Evolutionary conservation across 306 rosid genomes (phyloP).

Genomic region (Cicer pinnatifidum): DNA sequence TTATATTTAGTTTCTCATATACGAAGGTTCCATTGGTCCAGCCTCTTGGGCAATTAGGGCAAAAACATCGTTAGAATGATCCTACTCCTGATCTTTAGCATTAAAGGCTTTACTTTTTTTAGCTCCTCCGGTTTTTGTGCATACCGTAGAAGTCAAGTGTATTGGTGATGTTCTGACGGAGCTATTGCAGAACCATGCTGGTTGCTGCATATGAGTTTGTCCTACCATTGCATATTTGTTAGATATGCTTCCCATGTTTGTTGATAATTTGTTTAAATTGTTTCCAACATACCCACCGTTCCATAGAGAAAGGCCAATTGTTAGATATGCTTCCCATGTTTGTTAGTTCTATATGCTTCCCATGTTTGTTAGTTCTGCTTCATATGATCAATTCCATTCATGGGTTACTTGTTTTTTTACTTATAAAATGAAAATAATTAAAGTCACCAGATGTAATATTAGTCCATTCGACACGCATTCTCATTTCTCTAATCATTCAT

Average conservation of each 20-base stretch:
- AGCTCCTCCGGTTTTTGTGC: constrained; percentile 7
- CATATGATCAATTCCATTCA: background rate
- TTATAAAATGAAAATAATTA: background rate
- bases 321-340: too few species aligned
- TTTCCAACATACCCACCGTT: background rate
- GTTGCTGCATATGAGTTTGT: constrained; percentile 62
- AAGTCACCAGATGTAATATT: too few species aligned
- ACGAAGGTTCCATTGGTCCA: constrained; percentile 87
- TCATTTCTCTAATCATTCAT: too few species aligned
- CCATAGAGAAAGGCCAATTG: background rate
- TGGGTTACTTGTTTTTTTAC: background rate
- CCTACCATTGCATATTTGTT: constrained; percentile 41
- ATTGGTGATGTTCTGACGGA: constrained; percentile 51
- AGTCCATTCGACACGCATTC: too few species aligned
- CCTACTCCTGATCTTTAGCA: background rate
- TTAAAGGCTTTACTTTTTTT: constrained; percentile 2
- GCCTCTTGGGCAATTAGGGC: constrained; percentile 85
- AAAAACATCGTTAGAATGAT: constrained; percentile 60
- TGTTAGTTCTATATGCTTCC: background rate
- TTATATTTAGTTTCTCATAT: constrained; percentile 54
- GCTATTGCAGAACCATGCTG: constrained; percentile 59
- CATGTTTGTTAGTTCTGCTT: background rate
- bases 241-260: background rate
- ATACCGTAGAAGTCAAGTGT: constrained; percentile 65
- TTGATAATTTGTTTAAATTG: constrained; percentile 1